These are phyloP conservation scores for Neonectria ditissima DNA, from an alignment of 2,329 filamentous ascomycete species.

Conservation along the genomic window DNA sequence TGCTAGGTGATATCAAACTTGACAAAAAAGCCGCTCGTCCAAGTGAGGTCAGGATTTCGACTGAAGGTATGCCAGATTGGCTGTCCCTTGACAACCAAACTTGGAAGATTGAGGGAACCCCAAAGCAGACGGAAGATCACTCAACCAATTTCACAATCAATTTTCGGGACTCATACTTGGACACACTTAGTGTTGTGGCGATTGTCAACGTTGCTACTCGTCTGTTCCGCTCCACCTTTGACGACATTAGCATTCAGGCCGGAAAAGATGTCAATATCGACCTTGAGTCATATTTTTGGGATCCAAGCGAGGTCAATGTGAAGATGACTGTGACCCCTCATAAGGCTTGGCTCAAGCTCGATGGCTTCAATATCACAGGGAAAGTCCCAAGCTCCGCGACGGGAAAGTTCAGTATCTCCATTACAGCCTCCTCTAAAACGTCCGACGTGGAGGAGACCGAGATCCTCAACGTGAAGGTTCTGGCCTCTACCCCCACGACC, in stretches of 20 bases:
- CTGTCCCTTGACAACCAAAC: conserved; percentile 72
- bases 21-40: conserved; percentile 65
- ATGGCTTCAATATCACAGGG: conserved; percentile 55
- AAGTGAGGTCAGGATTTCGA: conserved; percentile 65
- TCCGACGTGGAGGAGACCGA: conserved; percentile 53
- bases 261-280: conserved; percentile 58
- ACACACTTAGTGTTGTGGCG: conserved; percentile 68
- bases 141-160: conserved; percentile 73
- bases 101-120: conserved; percentile 73
- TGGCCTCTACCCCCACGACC: conserved; percentile 42
- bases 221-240: conserved; percentile 56
- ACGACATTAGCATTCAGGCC: conserved; percentile 54
- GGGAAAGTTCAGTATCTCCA: conserved; percentile 48
- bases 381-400: conserved; percentile 52
- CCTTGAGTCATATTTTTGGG: conserved; percentile 56
- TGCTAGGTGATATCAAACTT: conserved; percentile 65
- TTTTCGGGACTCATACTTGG: conserved; percentile 69
- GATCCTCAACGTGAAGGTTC: conserved; percentile 52
- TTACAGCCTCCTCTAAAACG: conserved; percentile 50
- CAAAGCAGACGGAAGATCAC: conserved; percentile 64
- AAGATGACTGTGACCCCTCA: conserved; percentile 51
- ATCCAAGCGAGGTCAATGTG: conserved; percentile 54
- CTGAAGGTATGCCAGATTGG: conserved; percentile 73
- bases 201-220: conserved; percentile 51
- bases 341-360: conserved; percentile 58